These are phyloP conservation scores for sorghum (Sorghum bicolor) DNA, from an alignment of 176 grass and related monocot genomes.

Conservation along the genomic window Sorghum_bicolor_NCBIv3 NC_012871.2:75385501-75386000, in stretches of 20 bases:
- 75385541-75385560: slow-evolving; percentile 84
- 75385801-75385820: neutral
- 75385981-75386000: neutral
- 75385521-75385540: slow-evolving; percentile 72
- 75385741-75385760: neutral
- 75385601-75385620: slow-evolving; percentile 53
- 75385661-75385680: slow-evolving; percentile 94
- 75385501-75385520: slow-evolving; percentile 50
- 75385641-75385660: slow-evolving; percentile 80
- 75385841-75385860: neutral
- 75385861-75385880: neutral
- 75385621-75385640: slow-evolving; percentile 81
- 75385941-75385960: neutral
- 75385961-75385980: neutral
- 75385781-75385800: neutral
- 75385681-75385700: slow-evolving; percentile 89
- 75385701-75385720: slow-evolving; percentile 53
- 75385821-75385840: neutral
- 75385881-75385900: neutral
- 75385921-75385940: neutral
- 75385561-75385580: slow-evolving; percentile 91
- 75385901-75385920: slow-evolving; percentile 2
- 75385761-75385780: neutral
- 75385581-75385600: slow-evolving; percentile 93
- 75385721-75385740: slow-evolving; percentile 28